Conservation (phyloP, 371 early-diverging fungal genomes). For the Paramicrosporidium saccamoebae region DNA sequence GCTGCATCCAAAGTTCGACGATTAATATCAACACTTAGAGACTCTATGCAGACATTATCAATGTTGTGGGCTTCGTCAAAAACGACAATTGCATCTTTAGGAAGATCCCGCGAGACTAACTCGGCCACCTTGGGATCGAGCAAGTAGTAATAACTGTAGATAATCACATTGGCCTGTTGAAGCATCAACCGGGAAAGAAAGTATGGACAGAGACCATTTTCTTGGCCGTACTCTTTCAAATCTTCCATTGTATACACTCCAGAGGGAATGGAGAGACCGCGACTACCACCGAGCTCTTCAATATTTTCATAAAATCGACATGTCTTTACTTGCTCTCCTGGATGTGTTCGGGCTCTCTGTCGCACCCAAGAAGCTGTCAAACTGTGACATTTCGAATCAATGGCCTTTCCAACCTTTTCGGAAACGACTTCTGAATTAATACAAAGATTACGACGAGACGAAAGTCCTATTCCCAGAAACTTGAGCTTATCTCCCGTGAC, state of each 20-base stretch:
- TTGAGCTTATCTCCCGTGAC: slow-evolving; percentile 23
- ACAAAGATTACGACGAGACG: slow-evolving; percentile 83
- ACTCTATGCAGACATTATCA: slow-evolving; percentile 94
- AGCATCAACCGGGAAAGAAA: slow-evolving; percentile 62
- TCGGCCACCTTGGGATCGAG: slow-evolving; percentile 97
- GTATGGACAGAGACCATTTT: slow-evolving; percentile 70
- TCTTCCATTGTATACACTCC: slow-evolving; percentile 93
- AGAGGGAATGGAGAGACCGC: slow-evolving; percentile 29
- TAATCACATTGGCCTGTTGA: slow-evolving; percentile 74
- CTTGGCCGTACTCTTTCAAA: slow-evolving; percentile 32
- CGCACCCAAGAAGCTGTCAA: slow-evolving; percentile 84
- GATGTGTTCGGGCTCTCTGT: slow-evolving; percentile 15
- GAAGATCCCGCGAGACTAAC: slow-evolving; percentile 65
- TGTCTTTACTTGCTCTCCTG: slow-evolving; percentile 11
- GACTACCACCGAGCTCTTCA: slow-evolving; percentile 2
- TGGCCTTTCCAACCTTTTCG: slow-evolving; percentile 46
- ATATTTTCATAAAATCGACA: slow-evolving; percentile 44
- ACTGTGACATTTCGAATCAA: slow-evolving; percentile 65
- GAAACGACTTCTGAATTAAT: slow-evolving; percentile 53
- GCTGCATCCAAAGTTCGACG: slow-evolving; percentile 64
- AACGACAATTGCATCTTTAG: slow-evolving; percentile 82
- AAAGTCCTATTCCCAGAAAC: slow-evolving; percentile 79
- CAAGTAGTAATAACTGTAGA: slow-evolving; percentile 96
- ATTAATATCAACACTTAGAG: slow-evolving; percentile 72
- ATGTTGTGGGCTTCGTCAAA: slow-evolving; percentile 99